phyloP scores from a whole-genome alignment of 257 asterid species.

The Apocynum venetum region DNA sequence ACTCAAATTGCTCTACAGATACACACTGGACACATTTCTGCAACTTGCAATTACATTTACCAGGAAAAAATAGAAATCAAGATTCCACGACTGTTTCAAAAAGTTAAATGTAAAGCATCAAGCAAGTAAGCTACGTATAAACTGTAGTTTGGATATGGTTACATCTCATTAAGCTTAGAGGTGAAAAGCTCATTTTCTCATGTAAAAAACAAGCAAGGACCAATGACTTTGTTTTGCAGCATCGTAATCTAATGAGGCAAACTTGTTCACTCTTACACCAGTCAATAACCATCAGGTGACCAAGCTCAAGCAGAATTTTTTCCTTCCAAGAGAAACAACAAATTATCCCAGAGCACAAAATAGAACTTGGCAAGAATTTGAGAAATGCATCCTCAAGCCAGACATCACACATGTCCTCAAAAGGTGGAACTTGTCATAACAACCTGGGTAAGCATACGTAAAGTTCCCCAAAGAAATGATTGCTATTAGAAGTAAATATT shows the following conservation, averaged over 20 bases:
- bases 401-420: too few relatives aligned
- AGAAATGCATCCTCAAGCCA: too few relatives aligned
- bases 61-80: not conserved
- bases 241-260: not conserved
- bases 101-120: too few relatives aligned
- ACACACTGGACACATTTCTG: not conserved
- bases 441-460: not conserved
- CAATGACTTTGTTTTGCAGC: not conserved
- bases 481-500: not conserved
- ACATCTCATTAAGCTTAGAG: too few relatives aligned
- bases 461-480: not conserved
- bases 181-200: not conserved
- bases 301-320: not conserved
- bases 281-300: not conserved
- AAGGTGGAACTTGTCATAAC: not conserved
- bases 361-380: too few relatives aligned
- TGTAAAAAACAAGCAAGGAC: not conserved
- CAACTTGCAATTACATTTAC: not conserved
- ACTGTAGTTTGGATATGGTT: not conserved
- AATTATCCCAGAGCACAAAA: too few relatives aligned
- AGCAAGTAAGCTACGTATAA: not conserved
- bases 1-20: not conserved
- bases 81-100: not conserved
- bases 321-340: not conserved
- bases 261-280: not conserved